Base-by-base conservation (phyloP, 768 basidiomycete genomes). In the Mrakia hoshinonis region DNA sequence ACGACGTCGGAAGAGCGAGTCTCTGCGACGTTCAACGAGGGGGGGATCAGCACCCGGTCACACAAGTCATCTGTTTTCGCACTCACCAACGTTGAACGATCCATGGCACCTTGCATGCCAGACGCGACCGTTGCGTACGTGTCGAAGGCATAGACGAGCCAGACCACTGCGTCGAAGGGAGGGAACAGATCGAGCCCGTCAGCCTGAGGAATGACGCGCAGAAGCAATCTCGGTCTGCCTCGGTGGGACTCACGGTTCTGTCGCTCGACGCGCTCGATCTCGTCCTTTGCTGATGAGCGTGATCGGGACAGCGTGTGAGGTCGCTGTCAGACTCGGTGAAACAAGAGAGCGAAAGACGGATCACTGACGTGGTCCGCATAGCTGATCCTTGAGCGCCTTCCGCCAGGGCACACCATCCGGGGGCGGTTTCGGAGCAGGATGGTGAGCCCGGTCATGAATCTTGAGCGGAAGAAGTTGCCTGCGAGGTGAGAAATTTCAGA, bases 231-330 rank as follows among this genome's bases (percentile, higher is more conserved):
- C 58, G 31, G 13, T 12, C 22, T 2, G 31, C 20, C 2, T 20
- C 9, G 24, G 24, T 15, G 18, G n/a, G 0, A 11, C 58, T 38
- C 58, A 61, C 58, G 34, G n/a, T 61, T 61, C 34, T 38, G 58
- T 38, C 58, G 58, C 15, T 61, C 58, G 36, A 61, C 58, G 11
- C 34, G 15, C 15, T 61, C 58, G 34, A 61, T 61, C 58, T 61
- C 58, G 20, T 61, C 58, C 22, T 36, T 36, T 11, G 36, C 58
- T 61, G 31, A 20, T 36, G 31, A 38, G 43, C 15, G 15, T 43
- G 15, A 43, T 7, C n/a, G n/a, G n/a, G n/a, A n/a, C n/a, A n/a
- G n/a, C n/a, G n/a, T n/a, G n/a, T n/a, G n/a, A n/a, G n/a, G n/a
- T n/a, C n/a, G n/a, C n/a, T n/a, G n/a, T n/a, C n/a, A n/a, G n/a